Evolutionary conservation across 2,329 filamentous ascomycete species (phyloP).

Genomic region (Fusarium transvaalense): DNA sequence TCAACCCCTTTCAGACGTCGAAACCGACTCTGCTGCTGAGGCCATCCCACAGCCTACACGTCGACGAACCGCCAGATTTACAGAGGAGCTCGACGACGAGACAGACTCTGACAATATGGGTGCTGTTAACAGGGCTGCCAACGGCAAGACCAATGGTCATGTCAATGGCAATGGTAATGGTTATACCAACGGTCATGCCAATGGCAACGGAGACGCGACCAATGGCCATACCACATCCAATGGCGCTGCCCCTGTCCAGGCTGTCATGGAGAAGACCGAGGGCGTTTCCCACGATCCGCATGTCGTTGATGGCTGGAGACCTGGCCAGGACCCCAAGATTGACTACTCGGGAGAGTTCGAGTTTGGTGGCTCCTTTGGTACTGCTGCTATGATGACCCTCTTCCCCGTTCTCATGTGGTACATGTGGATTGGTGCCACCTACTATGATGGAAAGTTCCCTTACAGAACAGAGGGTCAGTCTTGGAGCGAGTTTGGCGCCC

Average conservation of each 20-base stretch:
- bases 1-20: slow-evolving; percentile 61
- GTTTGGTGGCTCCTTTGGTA: slow-evolving; percentile 89
- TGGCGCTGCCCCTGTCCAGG: slow-evolving; percentile 26
- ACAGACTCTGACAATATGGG: slow-evolving; percentile 45
- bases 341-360: slow-evolving; percentile 77
- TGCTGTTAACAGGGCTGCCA: slow-evolving; percentile 45
- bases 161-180: slow-evolving; percentile 18
- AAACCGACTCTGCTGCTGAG: slow-evolving; percentile 62
- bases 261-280: slow-evolving; percentile 36
- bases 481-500: slow-evolving; percentile 75
- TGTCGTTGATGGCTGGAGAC: slow-evolving; percentile 67
- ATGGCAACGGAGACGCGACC: slow-evolving; percentile 43
- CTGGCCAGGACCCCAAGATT: slow-evolving; percentile 71
- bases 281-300: slow-evolving; percentile 38
- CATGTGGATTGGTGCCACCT: slow-evolving; percentile 97
- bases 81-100: slow-evolving; percentile 64
- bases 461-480: slow-evolving; percentile 73
- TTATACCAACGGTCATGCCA: slow-evolving; percentile 39
- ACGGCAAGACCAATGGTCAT: slow-evolving; percentile 46
- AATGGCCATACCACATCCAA: slow-evolving; percentile 43
- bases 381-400: slow-evolving; percentile 85
- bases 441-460: slow-evolving; percentile 89
- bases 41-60: slow-evolving; percentile 55
- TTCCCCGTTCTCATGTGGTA: slow-evolving; percentile 99
- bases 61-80: slow-evolving; percentile 63